These are phyloP conservation scores for Pythium grandisporangium DNA, from an alignment of 352 stramenopile genomes.

Conservation along the genomic window DNA sequence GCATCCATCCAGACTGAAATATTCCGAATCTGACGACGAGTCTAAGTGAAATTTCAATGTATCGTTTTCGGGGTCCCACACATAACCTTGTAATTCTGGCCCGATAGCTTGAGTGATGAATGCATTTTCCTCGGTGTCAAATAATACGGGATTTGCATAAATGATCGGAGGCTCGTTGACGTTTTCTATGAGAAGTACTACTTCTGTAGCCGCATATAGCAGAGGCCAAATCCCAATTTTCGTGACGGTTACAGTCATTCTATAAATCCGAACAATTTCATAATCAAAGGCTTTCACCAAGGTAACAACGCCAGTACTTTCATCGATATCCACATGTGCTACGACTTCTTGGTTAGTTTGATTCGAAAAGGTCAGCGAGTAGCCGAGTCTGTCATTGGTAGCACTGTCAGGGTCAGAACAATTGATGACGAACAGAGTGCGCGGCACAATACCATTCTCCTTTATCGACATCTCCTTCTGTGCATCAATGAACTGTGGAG, in stretches of 20 bases:
- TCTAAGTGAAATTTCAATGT: constrained; percentile 29
- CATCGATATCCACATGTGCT: constrained; percentile 3
- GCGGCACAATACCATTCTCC: constrained; percentile 30
- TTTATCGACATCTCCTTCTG: neutral
- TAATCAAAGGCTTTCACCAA: constrained; percentile 16
- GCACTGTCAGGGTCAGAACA: constrained; percentile 32
- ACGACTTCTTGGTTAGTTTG: neutral
- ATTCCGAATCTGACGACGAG: constrained; percentile 26
- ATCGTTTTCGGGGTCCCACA: constrained; percentile 55
- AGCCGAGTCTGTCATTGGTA: constrained; percentile 20
- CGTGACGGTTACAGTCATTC: neutral
- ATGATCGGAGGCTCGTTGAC: constrained; percentile 19
- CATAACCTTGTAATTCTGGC: constrained; percentile 10
- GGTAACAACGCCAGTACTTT: constrained; percentile 7
- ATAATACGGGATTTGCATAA: neutral
- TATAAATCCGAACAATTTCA: constrained; percentile 3
- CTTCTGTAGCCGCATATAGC: neutral
- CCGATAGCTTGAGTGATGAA: constrained; percentile 11
- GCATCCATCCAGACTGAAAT: constrained; percentile 37
- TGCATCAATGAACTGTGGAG: constrained; percentile 2
- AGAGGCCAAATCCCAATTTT: neutral
- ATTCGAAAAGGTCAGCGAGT: constrained; percentile 12
- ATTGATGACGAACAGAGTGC: constrained; percentile 27
- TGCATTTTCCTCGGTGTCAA: constrained; percentile 9
- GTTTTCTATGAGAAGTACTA: constrained; percentile 7